Conservation (phyloP, 2,329 filamentous ascomycete genomes). For the Fusarium verrucosum region DNA sequence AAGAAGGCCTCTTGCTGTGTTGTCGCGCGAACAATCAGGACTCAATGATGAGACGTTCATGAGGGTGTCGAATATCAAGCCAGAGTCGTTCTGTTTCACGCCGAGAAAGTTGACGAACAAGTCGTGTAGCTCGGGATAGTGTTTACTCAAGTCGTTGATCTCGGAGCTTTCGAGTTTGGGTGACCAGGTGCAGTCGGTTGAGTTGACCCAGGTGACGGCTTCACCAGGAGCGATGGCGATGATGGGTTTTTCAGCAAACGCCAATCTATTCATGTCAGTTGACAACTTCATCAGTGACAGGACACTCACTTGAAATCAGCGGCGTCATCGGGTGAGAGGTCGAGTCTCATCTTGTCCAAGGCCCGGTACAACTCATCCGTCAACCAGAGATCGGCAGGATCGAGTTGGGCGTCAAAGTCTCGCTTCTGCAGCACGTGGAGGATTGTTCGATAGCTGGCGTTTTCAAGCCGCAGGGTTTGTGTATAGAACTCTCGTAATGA, state of each 20-base stretch:
- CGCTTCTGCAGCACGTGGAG: conserved; percentile 32
- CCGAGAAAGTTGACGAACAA: conserved; percentile 38
- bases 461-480: conserved; percentile 30
- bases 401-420: conserved; percentile 31
- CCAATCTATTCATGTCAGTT: conserved; percentile 1
- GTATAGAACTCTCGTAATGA: conserved; percentile 38
- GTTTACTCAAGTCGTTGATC: conserved; percentile 32
- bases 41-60: conserved; percentile 27
- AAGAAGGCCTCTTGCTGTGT: conserved; percentile 28
- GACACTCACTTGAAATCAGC: conserved; percentile 29
- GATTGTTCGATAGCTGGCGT: conserved; percentile 26
- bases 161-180: conserved; percentile 32
- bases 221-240: conserved; percentile 30
- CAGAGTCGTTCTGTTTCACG: conserved; percentile 29
- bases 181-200: conserved; percentile 32
- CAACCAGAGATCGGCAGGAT: conserved; percentile 33
- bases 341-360: conserved; percentile 30
- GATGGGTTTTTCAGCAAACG: conserved; percentile 15
- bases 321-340: conserved; percentile 23
- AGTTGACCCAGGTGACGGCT: conserved; percentile 26
- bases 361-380: conserved; percentile 32
- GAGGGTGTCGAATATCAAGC: conserved; percentile 31
- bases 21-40: conserved; percentile 22
- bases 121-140: conserved; percentile 33
- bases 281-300: rapidly evolving